These are phyloP conservation scores for Juglanconis sp. DNA, from an alignment of 2,329 filamentous ascomycete species.

Conservation along the genomic window DNA sequence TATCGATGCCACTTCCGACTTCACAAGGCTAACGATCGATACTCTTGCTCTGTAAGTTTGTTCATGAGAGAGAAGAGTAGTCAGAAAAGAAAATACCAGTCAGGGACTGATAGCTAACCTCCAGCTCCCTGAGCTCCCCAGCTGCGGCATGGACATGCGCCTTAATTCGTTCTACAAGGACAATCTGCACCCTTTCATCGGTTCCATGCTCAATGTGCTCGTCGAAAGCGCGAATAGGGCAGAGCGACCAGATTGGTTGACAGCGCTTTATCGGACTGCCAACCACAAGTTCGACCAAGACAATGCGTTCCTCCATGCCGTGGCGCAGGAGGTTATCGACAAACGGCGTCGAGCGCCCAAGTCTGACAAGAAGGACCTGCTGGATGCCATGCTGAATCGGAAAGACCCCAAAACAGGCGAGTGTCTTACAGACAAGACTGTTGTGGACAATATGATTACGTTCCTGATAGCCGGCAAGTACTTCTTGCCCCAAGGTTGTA, in stretches of 20 bases:
- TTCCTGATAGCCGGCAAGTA: slow-evolving; percentile 1
- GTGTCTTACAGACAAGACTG: slow-evolving; percentile 15
- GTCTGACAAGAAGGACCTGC: slow-evolving; percentile 16
- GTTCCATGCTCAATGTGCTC: slow-evolving; percentile 13
- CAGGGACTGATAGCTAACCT: not conserved
- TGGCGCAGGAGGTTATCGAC: slow-evolving; percentile 18
- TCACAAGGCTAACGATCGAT: not conserved
- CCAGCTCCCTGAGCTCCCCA: not conserved
- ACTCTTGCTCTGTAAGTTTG: not conserved
- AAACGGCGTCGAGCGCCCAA: slow-evolving; percentile 13
- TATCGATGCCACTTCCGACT: not conserved
- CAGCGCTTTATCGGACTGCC: slow-evolving; percentile 15
- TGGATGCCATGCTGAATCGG: slow-evolving; percentile 19
- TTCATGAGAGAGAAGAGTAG: not conserved
- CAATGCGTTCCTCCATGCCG: slow-evolving; percentile 10
- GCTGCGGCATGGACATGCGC: slow-evolving; percentile 19
- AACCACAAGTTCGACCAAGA: slow-evolving; percentile 6
- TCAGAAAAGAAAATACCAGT: not conserved
- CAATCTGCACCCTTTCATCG: slow-evolving; percentile 14
- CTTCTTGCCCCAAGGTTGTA: not conserved
- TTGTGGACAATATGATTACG: slow-evolving; percentile 21
- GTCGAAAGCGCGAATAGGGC: slow-evolving; percentile 15
- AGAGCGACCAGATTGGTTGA: slow-evolving; percentile 7
- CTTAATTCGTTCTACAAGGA: slow-evolving; percentile 20
- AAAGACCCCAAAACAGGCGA: slow-evolving; percentile 20